Base-by-base conservation (phyloP, 345 rosid species). In the Gynandropsis gynandra region DNA sequence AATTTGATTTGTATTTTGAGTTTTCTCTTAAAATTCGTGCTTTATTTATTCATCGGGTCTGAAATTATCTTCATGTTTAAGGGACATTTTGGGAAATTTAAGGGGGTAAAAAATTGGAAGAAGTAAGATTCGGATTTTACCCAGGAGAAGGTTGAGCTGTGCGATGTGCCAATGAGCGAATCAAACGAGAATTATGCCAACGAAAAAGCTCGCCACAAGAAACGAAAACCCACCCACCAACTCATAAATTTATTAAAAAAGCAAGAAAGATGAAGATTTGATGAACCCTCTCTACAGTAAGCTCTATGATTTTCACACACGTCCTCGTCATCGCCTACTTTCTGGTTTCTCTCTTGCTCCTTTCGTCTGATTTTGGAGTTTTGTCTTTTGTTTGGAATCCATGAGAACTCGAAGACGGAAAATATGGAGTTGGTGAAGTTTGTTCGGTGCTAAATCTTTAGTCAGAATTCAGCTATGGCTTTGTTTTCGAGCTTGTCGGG, bases 161-260 rank as follows among this genome's bases (percentile, higher is more conserved):
- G 48, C 1, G 38, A 65, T 38, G 49, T 65, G 38, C 44, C 64
- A 50, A 65, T 65, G 42, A 65, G 4, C 46, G 35, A 24, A 7
- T 9, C 14, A 59, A 62, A 32, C 38, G 43, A 56, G 52, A 64
- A 47, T 24, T 24, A 2, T 66, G 65, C 65, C 70, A 66, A 66
- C 70, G 70, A 58, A 59, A 65, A 65, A 65, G 70, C 52, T 33
- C 33, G 44, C 39, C 46, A 41, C 46, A 41, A 58, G 35, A 64
- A 64, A 56, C 52, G 58, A 50, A 63, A 49, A 58, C 41, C 65
- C 65, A 65, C n/a, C 70, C 53, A 47, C 59, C 70, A 66, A 20
- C 39, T 59, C 52, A 59, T 33, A 24, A 8, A 40, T 65, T 15
- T 1, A 2, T 24, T 15, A 43, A 58, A 47, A 52, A 8, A 56